phyloP scores from a whole-genome alignment of 2,329 filamentous ascomycete species.

The Diplocarpon mali region DNA sequence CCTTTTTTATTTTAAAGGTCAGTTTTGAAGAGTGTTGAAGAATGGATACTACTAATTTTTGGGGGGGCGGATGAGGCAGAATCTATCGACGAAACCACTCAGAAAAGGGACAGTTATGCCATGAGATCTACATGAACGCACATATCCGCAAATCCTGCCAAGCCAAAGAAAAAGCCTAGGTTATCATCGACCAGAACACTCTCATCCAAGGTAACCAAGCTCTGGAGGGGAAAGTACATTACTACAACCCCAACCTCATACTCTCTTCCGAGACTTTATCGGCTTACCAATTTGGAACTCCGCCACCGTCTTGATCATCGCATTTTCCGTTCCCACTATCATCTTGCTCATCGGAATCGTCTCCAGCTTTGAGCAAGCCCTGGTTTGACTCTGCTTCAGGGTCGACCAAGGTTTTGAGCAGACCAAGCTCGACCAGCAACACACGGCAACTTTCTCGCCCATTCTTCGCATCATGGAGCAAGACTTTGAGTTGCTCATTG shows the following conservation, averaged over 20 bases:
- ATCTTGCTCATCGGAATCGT: not conserved
- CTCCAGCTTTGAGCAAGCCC: slow-evolving; percentile 5
- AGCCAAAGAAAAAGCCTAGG: no score
- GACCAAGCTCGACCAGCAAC: slow-evolving; percentile 14
- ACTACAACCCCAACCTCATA: not conserved
- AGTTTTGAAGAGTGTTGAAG: slow-evolving; percentile 15
- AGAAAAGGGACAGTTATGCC: not conserved
- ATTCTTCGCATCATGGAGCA: not conserved
- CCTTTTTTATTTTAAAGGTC: slow-evolving; percentile 21
- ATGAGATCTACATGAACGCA: not conserved
- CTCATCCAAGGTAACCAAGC: no score
- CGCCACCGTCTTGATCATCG: slow-evolving; percentile 2
- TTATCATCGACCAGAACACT: no score
- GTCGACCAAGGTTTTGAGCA: slow-evolving; percentile 14
- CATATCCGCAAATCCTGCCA: no score
- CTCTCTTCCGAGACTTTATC: not conserved
- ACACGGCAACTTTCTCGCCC: slow-evolving; percentile 8
- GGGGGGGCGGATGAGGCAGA: not conserved
- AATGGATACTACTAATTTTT: slow-evolving; percentile 26
- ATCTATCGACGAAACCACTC: not conserved
- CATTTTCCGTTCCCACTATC: slow-evolving; percentile 1
- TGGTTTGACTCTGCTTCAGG: slow-evolving; percentile 11
- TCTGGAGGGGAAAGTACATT: no score
- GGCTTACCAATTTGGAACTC: not conserved
- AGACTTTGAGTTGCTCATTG: slow-evolving; percentile 3